Conservation (phyloP, 139 green algal genomes). For the Yamagishiella unicocca region DNA sequence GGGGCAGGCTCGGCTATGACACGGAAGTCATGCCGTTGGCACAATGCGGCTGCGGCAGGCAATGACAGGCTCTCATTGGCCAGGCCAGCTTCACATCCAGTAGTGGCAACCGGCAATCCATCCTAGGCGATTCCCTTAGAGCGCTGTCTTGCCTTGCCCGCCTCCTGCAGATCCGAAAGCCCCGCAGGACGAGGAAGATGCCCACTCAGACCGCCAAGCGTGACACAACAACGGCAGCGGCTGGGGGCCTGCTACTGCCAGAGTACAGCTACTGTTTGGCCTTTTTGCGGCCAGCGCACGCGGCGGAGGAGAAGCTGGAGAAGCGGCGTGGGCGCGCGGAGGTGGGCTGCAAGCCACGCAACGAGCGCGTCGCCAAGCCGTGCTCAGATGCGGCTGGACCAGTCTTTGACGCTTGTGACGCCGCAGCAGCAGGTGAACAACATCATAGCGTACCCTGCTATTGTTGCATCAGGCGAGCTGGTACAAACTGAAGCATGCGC, state of each 20-base stretch:
- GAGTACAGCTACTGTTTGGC: slow-evolving; percentile 58
- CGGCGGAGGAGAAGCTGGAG: neutral
- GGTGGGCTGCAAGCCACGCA: neutral
- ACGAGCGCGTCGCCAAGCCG: neutral
- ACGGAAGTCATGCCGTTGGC: no score
- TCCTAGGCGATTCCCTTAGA: no score
- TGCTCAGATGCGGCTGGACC: neutral
- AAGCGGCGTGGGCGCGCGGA: neutral
- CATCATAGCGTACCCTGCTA: no score
- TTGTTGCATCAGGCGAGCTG: no score
- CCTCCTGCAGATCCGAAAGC: slow-evolving; percentile 9
- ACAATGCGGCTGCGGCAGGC: no score
- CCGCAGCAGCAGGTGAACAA: slow-evolving; percentile 48
- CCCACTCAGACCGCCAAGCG: neutral
- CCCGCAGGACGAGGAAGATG: neutral
- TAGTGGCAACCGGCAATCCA: no score
- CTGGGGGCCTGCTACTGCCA: slow-evolving; percentile 26
- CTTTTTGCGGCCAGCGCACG: slow-evolving; percentile 29
- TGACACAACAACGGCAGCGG: no score
- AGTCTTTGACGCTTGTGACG: slow-evolving; percentile 59
- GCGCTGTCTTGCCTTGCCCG: neutral
- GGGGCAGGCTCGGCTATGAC: no score
- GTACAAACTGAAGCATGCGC: no score
- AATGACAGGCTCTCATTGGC: no score
- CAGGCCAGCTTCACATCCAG: no score